Evolutionary conservation across 192 early-diverging fungal species (phyloP), one percentile per base, ranked within the genome.

Genomic region (Paraglomus brasilianum): DNA sequence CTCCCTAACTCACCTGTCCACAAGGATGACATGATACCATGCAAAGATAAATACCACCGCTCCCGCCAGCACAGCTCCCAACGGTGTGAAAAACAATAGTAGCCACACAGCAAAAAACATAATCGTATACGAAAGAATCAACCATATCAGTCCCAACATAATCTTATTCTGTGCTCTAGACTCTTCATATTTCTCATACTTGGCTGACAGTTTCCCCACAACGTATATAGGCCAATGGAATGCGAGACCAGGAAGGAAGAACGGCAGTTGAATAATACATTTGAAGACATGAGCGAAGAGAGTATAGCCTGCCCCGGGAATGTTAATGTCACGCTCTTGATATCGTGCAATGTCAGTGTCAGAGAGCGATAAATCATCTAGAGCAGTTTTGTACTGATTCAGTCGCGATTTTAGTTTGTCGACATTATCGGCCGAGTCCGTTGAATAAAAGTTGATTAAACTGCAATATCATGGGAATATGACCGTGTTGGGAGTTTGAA

Each of bases 101-200:
- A 58, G 48, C 80, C 80, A 81, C 15, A 72, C 64, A 64, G 58
- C 60, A n/a, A 81, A 72, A 53, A 81, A 81, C 1, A 76, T 43
- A 4, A 42, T 13, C 5, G 72, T 30, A 46, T 81, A 81, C 19
- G 78, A 72, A 1, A 79, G 30, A 4, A 74, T 66, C 4, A 79
- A 61, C 15, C 78, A 51, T 5, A 46, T 38, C 17, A 79, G 41
- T 0, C 80, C 80, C 44, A 77, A 74, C 14, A 79, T 71, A 17
- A 81, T 81, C 57, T 81, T 81, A 63, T 79, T 76, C 49, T 81
- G 80, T 22, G 80, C 80, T 38, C 72, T 75, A 0, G 72, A 75
- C 59, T 81, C 80, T 48, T 79, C 78, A 44, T 77, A 81, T 10
- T 73, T 77, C 49, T 78, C 77, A 57, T 46, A 74, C 45, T 64